Conservation (phyloP, 805 yeast genomes). For the Saturnispora gosingensis region DNA sequence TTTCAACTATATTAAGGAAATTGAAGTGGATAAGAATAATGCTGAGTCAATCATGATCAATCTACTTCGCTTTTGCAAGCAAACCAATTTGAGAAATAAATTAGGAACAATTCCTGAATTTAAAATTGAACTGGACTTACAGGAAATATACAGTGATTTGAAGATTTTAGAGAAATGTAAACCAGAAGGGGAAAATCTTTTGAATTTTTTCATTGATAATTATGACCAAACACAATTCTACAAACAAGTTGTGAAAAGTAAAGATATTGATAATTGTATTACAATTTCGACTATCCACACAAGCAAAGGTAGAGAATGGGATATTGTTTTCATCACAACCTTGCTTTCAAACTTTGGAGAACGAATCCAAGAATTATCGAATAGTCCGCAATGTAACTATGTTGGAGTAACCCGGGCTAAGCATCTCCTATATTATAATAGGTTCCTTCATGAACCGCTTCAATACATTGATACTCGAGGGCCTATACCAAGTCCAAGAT, state of each 20-base stretch:
- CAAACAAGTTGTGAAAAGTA: constrained; percentile 23
- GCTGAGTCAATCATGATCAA: constrained; percentile 31
- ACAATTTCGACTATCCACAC: constrained; percentile 63
- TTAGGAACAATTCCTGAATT: constrained; percentile 10
- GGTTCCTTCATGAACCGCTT: constrained; percentile 16
- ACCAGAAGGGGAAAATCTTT: constrained; percentile 24
- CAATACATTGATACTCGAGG: constrained; percentile 15
- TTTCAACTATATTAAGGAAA: neutral
- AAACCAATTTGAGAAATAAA: constrained; percentile 31
- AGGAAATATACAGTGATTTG: constrained; percentile 30
- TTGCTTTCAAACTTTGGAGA: neutral
- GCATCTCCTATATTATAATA: constrained; percentile 32
- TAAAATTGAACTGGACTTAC: constrained; percentile 26
- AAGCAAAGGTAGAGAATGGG: constrained; percentile 68
- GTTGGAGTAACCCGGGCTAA: constrained; percentile 64
- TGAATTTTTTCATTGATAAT: constrained; percentile 33
- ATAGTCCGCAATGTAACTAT: constrained; percentile 29
- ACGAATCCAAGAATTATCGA: neutral
- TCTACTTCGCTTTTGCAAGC: constrained; percentile 26
- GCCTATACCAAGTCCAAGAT: neutral
- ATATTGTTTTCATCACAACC: constrained; percentile 47
- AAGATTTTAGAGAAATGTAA: constrained; percentile 13
- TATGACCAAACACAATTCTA: constrained; percentile 19
- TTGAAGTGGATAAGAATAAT: constrained; percentile 21
- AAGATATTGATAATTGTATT: constrained; percentile 22